phyloP scores from a whole-genome alignment of 768 basidiomycete species.

The Auricularia auricula-judae region DNA sequence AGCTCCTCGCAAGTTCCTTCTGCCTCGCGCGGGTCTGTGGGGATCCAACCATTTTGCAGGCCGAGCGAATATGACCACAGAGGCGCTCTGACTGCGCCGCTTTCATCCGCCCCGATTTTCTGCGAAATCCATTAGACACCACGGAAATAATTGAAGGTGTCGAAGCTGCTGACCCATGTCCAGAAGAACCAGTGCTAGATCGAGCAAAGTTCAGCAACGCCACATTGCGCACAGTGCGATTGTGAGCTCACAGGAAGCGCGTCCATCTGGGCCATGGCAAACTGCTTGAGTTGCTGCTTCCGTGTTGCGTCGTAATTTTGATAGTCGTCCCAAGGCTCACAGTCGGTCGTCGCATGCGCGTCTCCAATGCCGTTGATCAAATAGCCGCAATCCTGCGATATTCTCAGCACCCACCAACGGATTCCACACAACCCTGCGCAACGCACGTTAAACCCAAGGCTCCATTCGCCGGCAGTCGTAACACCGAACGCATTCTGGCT shows the following conservation, averaged over 20 bases:
- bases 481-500: conserved; percentile 49
- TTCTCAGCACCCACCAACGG: neutral
- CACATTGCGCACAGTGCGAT: too few species aligned
- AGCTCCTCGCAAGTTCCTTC: conserved; percentile 44
- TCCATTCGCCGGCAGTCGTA: conserved; percentile 68
- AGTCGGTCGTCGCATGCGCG: conserved; percentile 83
- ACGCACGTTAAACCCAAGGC: conserved; percentile 49
- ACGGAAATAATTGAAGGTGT: neutral
- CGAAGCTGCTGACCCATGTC: conserved; percentile 51
- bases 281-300: conserved; percentile 56
- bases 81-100: conserved; percentile 51
- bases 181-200: conserved; percentile 94
- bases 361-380: conserved; percentile 64
- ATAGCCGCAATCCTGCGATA: conserved; percentile 48
- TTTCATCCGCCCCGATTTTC: conserved; percentile 52
- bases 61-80: conserved; percentile 67
- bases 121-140: conserved; percentile 11
- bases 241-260: conserved; percentile 30
- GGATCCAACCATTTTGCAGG: conserved; percentile 69
- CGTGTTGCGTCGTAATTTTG: conserved; percentile 45
- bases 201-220: neutral
- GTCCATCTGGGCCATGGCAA: conserved; percentile 84
- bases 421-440: neutral
- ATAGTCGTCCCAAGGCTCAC: conserved; percentile 65
- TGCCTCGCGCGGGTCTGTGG: conserved; percentile 54